Percentiles rank a stretch among this genome's conserved stretches.
Conservation (phyloP, 805 yeast genomes). For the Brettanomyces nanus region DNA sequence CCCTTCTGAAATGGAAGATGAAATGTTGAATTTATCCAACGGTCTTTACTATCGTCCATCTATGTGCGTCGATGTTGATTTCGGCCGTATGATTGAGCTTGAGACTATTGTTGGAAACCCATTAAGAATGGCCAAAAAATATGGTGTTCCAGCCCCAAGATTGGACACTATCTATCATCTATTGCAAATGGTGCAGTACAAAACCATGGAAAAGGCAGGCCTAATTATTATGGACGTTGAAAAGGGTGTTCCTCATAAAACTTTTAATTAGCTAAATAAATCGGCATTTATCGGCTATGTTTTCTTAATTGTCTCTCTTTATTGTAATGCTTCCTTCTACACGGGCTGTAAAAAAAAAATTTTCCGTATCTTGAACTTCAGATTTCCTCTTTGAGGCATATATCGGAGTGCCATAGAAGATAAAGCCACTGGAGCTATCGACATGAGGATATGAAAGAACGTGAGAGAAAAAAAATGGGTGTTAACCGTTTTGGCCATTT, state of each 20-base stretch:
- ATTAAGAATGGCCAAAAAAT: conserved; percentile 27
- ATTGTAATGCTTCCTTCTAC: too few relatives aligned
- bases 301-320: too few relatives aligned
- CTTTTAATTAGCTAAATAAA: too few relatives aligned
- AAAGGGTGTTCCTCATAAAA: conserved; percentile 1
- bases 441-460: too few relatives aligned
- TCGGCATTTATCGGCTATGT: too few relatives aligned
- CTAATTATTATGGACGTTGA: conserved; percentile 25
- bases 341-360: too few relatives aligned
- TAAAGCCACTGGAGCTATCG: too few relatives aligned
- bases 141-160: conserved; percentile 43
- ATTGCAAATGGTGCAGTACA: conserved; percentile 51
- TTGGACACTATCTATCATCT: conserved; percentile 48
- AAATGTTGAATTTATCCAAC: conserved; percentile 28
- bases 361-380: too few relatives aligned
- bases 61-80: conserved; percentile 35
- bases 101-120: conserved; percentile 36
- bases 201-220: conserved; percentile 48
- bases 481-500: too few relatives aligned
- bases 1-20: conserved; percentile 26
- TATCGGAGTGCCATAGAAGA: too few relatives aligned
- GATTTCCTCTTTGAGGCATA: too few relatives aligned
- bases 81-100: conserved; percentile 31
- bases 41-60: conserved; percentile 35
- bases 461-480: too few relatives aligned